Evolutionary conservation across 768 basidiomycete species (phyloP).

Genomic region (Pisolithus microcarpus): DNA sequence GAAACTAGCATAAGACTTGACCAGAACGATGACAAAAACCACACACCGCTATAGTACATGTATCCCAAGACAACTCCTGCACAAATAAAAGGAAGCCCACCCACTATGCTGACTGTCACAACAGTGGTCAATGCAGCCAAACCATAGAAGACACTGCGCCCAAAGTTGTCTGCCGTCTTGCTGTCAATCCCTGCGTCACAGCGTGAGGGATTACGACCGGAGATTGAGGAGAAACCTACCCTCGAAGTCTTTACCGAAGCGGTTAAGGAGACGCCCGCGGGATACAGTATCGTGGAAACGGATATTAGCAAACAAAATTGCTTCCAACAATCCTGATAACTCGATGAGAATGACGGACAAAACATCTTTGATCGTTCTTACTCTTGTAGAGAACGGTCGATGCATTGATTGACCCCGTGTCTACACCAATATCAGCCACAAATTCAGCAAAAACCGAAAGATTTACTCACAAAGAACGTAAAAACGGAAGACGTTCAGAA

Average conservation of each 20-base stretch:
- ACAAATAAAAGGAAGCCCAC: slow-evolving; percentile 68
- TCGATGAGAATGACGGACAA: slow-evolving; percentile 9
- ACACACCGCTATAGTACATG: slow-evolving; percentile 64
- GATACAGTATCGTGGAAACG: slow-evolving; percentile 92
- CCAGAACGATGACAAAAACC: not conserved
- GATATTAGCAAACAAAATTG: slow-evolving; percentile 80
- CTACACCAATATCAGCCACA: slow-evolving; percentile 23
- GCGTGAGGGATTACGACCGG: not conserved
- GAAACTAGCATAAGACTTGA: slow-evolving; percentile 6
- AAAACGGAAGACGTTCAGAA: slow-evolving; percentile 56
- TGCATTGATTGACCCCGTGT: slow-evolving; percentile 76
- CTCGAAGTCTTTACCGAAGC: slow-evolving; percentile 90
- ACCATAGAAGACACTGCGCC: slow-evolving; percentile 63
- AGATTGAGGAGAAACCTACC: slow-evolving; percentile 23
- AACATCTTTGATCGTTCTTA: slow-evolving; percentile 14
- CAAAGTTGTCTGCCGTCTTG: slow-evolving; percentile 77
- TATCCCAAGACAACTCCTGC: slow-evolving; percentile 48
- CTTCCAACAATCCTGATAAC: slow-evolving; percentile 51
- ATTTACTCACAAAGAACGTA: slow-evolving; percentile 58
- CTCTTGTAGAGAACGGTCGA: slow-evolving; percentile 71
- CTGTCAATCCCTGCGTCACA: slow-evolving; percentile 64
- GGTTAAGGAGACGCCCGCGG: slow-evolving; percentile 73
- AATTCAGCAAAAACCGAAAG: not conserved
- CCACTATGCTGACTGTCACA: slow-evolving; percentile 67
- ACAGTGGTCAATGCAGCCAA: slow-evolving; percentile 69